Conservation (phyloP, 2,329 filamentous ascomycete genomes). For the Monosporascus sp. region DNA sequence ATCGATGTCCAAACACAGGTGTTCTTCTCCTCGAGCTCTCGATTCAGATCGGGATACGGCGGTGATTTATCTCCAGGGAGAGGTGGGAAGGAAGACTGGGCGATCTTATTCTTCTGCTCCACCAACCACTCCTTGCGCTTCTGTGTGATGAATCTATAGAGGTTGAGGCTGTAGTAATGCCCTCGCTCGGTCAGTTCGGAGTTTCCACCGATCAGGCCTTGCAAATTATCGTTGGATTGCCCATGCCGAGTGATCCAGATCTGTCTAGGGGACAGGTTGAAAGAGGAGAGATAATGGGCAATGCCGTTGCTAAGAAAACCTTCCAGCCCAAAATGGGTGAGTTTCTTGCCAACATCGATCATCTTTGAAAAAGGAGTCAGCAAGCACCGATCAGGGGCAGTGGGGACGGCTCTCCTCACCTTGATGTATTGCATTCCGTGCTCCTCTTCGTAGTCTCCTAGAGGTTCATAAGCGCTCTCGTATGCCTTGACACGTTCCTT, state of each 20-base stretch:
- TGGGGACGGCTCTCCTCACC: constrained; percentile 29
- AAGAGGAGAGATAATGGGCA: constrained; percentile 91
- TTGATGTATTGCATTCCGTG: constrained; percentile 92
- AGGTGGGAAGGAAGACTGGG: constrained; percentile 79
- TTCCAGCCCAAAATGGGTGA: constrained; percentile 82
- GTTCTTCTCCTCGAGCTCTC: constrained; percentile 70
- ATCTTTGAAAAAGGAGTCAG: constrained; percentile 49
- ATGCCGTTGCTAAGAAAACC: constrained; percentile 91
- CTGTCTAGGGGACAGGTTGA: constrained; percentile 90
- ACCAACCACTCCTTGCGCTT: constrained; percentile 79
- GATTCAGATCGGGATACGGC: constrained; percentile 80
- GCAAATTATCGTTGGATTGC: constrained; percentile 80
- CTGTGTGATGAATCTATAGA: constrained; percentile 77
- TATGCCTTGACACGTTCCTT: constrained; percentile 88
- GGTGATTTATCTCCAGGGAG: constrained; percentile 87
- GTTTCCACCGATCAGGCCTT: constrained; percentile 86
- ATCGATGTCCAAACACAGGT: constrained; percentile 99
- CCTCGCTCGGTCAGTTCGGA: constrained; percentile 75
- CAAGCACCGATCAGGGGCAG: background rate
- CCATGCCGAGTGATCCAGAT: constrained; percentile 98
- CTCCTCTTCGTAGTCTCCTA: constrained; percentile 86
- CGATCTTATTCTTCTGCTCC: constrained; percentile 72
- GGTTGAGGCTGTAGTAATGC: constrained; percentile 67
- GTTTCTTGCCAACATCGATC: constrained; percentile 93
- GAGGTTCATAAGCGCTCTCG: constrained; percentile 85